Percentiles rank a stretch among this genome's conserved stretches.
phyloP scores from a whole-genome alignment of 805 yeast species.

The Wickerhamiella galacta region DNA sequence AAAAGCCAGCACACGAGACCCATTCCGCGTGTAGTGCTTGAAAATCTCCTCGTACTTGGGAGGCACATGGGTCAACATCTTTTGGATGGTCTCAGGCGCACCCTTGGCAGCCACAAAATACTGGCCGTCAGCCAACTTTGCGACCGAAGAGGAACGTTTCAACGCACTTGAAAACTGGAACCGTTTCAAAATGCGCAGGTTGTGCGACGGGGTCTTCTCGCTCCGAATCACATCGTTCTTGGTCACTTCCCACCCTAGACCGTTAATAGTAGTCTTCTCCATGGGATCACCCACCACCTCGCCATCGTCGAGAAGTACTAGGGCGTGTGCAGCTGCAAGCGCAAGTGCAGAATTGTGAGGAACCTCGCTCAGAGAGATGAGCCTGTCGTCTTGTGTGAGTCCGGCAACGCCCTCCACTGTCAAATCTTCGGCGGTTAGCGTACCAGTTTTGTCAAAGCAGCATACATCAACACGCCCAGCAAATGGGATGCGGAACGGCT shows the following conservation, averaged over 20 bases:
- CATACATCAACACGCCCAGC: constrained; percentile 98
- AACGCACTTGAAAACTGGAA: constrained; percentile 94
- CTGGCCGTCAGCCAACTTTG: constrained; percentile 35
- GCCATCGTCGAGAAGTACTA: constrained; percentile 87
- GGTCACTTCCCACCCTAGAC: constrained; percentile 72
- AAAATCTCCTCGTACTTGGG: constrained; percentile 65
- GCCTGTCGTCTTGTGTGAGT: constrained; percentile 35
- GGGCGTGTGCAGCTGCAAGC: constrained; percentile 90
- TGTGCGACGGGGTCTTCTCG: constrained; percentile 25
- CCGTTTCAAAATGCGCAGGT: constrained; percentile 66
- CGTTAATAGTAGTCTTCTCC: constrained; percentile 91
- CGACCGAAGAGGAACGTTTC: constrained; percentile 84
- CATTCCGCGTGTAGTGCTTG: constrained; percentile 84
- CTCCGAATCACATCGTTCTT: constrained; percentile 54
- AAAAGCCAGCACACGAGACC: constrained; percentile 91
- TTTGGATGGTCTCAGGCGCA: constrained; percentile 90
- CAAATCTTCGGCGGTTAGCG: constrained; percentile 90
- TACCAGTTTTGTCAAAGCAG: constrained; percentile 97
- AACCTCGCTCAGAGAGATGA: constrained; percentile 41
- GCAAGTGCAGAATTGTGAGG: constrained; percentile 54
- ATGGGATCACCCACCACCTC: constrained; percentile 98
- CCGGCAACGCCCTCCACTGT: constrained; percentile 96
- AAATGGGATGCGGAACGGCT: constrained; percentile 92
- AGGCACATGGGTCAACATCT: constrained; percentile 58
- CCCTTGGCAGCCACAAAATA: constrained; percentile 81